Conservation (phyloP, 805 yeast genomes). For the Candida nemodendra region DNA sequence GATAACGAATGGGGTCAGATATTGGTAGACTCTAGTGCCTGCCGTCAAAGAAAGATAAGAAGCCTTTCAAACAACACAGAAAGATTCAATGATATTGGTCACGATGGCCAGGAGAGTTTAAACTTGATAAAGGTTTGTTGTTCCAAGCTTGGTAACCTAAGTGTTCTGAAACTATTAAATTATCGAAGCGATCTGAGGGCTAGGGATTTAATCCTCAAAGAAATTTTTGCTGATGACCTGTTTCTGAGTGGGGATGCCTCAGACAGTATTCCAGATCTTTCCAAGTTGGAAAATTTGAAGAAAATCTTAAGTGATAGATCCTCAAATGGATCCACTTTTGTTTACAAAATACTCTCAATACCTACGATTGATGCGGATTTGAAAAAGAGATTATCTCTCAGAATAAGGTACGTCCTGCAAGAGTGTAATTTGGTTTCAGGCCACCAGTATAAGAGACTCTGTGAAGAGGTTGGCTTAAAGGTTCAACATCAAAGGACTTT, state of each 20-base stretch:
- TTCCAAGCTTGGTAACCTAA: conserved; percentile 73
- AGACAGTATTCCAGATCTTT: conserved; percentile 22
- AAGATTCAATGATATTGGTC: conserved; percentile 1
- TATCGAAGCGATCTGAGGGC: conserved; percentile 64
- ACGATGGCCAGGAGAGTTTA: conserved; percentile 4
- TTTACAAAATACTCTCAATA: conserved; percentile 75
- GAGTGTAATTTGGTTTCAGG: conserved; percentile 53
- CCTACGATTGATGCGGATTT: conserved; percentile 59
- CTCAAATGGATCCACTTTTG: conserved; percentile 69
- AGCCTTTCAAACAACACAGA: background rate
- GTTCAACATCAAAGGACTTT: conserved; percentile 22
- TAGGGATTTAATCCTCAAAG: conserved; percentile 57
- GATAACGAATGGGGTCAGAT: background rate
- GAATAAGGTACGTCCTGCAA: conserved; percentile 61
- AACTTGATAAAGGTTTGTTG: conserved; percentile 27
- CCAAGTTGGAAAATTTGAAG: conserved; percentile 29
- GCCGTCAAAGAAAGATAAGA: background rate
- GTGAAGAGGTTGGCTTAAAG: conserved; percentile 86
- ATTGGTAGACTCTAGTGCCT: background rate
- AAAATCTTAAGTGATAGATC: conserved; percentile 60
- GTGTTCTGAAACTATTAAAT: conserved; percentile 75
- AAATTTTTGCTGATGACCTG: conserved; percentile 55
- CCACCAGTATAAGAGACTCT: conserved; percentile 78
- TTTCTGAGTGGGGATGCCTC: conserved; percentile 20
- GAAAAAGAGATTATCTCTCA: conserved; percentile 56